Evolutionary conservation across 164 flowering plant genomes (phyloP).

Genomic region (Umbilicus rupestris): DNA sequence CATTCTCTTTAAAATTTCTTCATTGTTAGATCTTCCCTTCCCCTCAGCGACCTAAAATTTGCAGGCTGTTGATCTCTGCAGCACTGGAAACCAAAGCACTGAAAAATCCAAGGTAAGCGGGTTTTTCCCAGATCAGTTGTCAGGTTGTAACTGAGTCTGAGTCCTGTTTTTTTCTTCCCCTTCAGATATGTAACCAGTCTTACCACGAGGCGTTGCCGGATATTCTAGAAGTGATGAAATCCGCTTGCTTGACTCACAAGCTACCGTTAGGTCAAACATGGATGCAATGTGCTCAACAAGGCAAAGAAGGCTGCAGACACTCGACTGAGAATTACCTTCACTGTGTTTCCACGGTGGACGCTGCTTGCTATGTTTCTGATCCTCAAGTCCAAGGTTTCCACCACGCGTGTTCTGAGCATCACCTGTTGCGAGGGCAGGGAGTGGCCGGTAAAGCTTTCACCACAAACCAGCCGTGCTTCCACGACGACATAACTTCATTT

Average conservation of each 20-base stretch:
- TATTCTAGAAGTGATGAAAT: slow-evolving; percentile 49
- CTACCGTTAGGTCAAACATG: slow-evolving; percentile 89
- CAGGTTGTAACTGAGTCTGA: not conserved
- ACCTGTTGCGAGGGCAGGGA: slow-evolving; percentile 74
- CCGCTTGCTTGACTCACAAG: slow-evolving; percentile 58
- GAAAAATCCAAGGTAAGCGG: slow-evolving; percentile 36
- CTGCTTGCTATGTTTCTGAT: slow-evolving; percentile 56
- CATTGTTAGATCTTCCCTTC: not conserved
- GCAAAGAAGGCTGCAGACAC: slow-evolving; percentile 59
- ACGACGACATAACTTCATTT: slow-evolving; percentile 41
- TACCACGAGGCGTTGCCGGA: slow-evolving; percentile 45
- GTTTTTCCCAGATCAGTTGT: not conserved
- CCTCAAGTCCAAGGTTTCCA: slow-evolving; percentile 40
- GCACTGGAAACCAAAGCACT: slow-evolving; percentile 31
- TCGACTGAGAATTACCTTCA: slow-evolving; percentile 44
- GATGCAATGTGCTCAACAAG: slow-evolving; percentile 61
- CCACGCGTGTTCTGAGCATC: slow-evolving; percentile 84
- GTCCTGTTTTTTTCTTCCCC: slow-evolving; percentile 7
- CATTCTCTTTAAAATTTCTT: not conserved
- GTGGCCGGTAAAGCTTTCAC: slow-evolving; percentile 63
- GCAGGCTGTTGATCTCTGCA: slow-evolving; percentile 83
- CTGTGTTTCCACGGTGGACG: slow-evolving; percentile 67
- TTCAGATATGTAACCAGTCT: slow-evolving; percentile 34
- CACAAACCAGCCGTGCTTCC: slow-evolving; percentile 71
- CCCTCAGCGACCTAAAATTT: slow-evolving; percentile 7